Base-by-base conservation (phyloP, 257 asterid genomes). In the Nicotiana tabacum region DNA sequence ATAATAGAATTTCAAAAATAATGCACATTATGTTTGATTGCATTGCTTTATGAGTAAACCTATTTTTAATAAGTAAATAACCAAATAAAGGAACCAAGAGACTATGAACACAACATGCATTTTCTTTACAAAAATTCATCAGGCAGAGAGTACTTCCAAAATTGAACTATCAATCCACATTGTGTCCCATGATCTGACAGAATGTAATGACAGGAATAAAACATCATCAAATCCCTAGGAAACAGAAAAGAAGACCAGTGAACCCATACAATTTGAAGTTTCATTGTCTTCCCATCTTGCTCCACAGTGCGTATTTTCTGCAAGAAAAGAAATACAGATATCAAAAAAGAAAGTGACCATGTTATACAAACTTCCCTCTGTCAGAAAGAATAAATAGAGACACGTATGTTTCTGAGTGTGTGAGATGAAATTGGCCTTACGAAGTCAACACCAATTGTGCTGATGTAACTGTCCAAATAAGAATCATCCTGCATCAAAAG, bases 251-350 rank as follows among this genome's bases (percentile, higher is more conserved):
- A 53, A 10, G 57, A 21, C 18, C 66, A 2, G 27, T 3, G 58
- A 81, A 78, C 2, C 53, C 89, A 84, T 87, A 93, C 97, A 85
- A 93, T 93, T 83, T 93, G 97, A 82, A 91, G 96, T 86, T 93
- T 93, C 83, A 93, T 90, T 62, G 96, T 93, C 90, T 93, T 93
- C 32, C 93, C 97, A 77, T 93, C 97, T 86, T 91, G 97, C 87
- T 93, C 97, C 85, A 93, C 96, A 0, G 97, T 93, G n/a, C 97
- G 94, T 81, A 93, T 93, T 93, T 93, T 93, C 97, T 93, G 89
- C 57, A 84, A 80, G 69, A 81, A 55, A 62, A 51, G 67, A 74
- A 78, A 48, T 30, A 82, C 66, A 4, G 61, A 77, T 39, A 77
- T 37, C 69, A 83, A 84, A 68, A 85, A 27, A 35, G 66, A 2